phyloP scores from a whole-genome alignment of 1,284 basidiomycete species.

The Fomitopsis pinicola region DNA sequence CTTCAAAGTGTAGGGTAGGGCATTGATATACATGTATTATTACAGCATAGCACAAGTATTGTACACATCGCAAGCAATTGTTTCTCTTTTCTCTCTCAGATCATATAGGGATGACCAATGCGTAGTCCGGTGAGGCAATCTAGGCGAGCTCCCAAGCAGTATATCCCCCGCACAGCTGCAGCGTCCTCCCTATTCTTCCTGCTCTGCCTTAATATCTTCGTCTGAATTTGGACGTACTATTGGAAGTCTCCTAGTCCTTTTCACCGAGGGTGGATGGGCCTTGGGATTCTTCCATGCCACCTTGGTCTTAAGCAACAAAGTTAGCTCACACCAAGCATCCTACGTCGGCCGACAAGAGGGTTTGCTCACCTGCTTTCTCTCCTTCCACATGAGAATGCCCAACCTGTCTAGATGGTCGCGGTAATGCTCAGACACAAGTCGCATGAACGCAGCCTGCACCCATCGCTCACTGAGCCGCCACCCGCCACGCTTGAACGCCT shows the following conservation, averaged over 20 bases:
- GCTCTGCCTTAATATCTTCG: not conserved
- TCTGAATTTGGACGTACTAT: not conserved
- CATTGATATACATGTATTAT: not conserved
- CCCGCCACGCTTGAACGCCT: slow-evolving; percentile 3
- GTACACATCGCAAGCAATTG: not conserved
- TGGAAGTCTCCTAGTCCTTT: not conserved
- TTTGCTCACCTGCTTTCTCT: slow-evolving; percentile 13
- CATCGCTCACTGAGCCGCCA: slow-evolving; percentile 14
- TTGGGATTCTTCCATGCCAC: slow-evolving; percentile 10
- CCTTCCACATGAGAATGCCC: slow-evolving; percentile 14
- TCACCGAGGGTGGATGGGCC: not conserved
- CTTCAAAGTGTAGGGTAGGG: not conserved
- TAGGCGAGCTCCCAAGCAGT: not conserved
- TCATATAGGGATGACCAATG: not conserved
- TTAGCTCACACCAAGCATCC: not conserved
- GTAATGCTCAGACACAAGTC: slow-evolving; percentile 16
- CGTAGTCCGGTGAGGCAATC: no score
- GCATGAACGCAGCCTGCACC: slow-evolving; percentile 15
- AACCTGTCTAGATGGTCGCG: slow-evolving; percentile 14
- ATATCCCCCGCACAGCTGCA: no score
- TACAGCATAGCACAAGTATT: slow-evolving; percentile 1
- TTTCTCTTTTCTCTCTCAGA: not conserved
- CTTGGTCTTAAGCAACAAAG: not conserved
- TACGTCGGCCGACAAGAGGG: not conserved
- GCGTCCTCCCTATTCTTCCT: not conserved